phyloP scores from a whole-genome alignment of 768 basidiomycete genomes.

The Lentinula boryana region DNA sequence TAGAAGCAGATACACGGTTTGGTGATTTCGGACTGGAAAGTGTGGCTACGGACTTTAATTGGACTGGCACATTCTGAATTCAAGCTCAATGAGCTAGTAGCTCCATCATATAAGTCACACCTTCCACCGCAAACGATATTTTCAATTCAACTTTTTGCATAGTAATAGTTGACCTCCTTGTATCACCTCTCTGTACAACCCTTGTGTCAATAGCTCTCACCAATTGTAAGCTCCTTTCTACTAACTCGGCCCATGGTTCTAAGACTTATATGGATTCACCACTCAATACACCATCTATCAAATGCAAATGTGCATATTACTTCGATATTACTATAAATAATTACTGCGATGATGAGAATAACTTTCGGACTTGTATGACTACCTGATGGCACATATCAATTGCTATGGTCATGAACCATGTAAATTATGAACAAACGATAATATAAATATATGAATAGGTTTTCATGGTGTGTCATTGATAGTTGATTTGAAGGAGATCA shows the following conservation, averaged over 20 bases:
- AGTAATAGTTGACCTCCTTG: background rate
- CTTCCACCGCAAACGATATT: background rate
- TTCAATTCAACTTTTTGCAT: conserved; percentile 2
- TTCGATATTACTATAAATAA: too few species aligned
- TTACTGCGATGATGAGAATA: too few species aligned
- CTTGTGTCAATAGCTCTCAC: background rate
- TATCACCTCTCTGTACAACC: background rate
- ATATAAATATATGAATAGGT: background rate
- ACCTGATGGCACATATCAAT: background rate
- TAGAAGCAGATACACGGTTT: conserved; percentile 78
- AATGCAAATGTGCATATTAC: too few species aligned
- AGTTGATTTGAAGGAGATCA: conserved; percentile 65
- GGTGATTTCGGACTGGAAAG: conserved; percentile 81
- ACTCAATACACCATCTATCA: too few species aligned
- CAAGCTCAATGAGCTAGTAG: background rate
- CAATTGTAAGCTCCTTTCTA: too few species aligned
- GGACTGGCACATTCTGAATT: conserved; percentile 36
- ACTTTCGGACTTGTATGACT: background rate
- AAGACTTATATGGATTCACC: too few species aligned
- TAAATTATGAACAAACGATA: background rate
- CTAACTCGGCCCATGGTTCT: too few species aligned
- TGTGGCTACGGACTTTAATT: conserved; percentile 70
- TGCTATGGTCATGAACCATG: background rate
- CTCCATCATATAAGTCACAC: background rate
- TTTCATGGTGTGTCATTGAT: conserved; percentile 31